Conservation (phyloP, 345 rosid genomes). For the Pistacia atlantica region DNA sequence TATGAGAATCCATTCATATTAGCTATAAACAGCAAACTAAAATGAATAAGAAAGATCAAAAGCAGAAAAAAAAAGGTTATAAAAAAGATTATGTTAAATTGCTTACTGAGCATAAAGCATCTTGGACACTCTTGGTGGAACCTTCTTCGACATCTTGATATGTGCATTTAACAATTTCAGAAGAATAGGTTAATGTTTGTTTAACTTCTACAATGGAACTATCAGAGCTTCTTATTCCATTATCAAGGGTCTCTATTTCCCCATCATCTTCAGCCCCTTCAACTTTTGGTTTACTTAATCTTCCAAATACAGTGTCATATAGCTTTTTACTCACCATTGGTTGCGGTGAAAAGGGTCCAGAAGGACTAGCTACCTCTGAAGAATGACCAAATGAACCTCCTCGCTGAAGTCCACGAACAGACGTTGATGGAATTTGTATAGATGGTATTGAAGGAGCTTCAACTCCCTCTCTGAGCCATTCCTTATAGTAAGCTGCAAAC, state of each 20-base stretch:
- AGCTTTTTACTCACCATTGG: slow-evolving; percentile 61
- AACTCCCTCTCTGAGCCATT: slow-evolving; percentile 60
- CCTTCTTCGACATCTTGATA: slow-evolving; percentile 29
- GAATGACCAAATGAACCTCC: slow-evolving; percentile 35
- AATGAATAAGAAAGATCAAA: not conserved
- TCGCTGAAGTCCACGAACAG: slow-evolving; percentile 29
- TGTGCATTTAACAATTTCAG: slow-evolving; percentile 34
- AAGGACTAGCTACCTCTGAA: slow-evolving; percentile 34
- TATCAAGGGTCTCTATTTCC: slow-evolving; percentile 22
- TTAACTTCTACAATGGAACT: slow-evolving; percentile 41
- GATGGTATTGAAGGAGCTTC: slow-evolving; percentile 61
- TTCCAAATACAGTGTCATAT: slow-evolving; percentile 44
- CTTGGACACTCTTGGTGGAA: slow-evolving; percentile 25
- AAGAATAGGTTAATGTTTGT: slow-evolving; percentile 30
- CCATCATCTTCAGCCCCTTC: slow-evolving; percentile 29
- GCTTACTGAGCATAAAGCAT: slow-evolving; percentile 42
- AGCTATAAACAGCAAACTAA: not conserved
- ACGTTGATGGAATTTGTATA: slow-evolving; percentile 40
- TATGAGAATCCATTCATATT: slow-evolving; percentile 1
- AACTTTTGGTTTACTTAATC: slow-evolving; percentile 33
- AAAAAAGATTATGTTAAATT: not conserved
- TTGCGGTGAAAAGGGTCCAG: slow-evolving; percentile 41
- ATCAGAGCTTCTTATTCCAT: slow-evolving; percentile 27
- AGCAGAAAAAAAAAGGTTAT: not conserved
- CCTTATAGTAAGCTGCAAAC: slow-evolving; percentile 66